These are phyloP conservation scores for Leishmania lainsoni DNA, from an alignment of 208 protist genomes.

Conservation along the genomic window DNA sequence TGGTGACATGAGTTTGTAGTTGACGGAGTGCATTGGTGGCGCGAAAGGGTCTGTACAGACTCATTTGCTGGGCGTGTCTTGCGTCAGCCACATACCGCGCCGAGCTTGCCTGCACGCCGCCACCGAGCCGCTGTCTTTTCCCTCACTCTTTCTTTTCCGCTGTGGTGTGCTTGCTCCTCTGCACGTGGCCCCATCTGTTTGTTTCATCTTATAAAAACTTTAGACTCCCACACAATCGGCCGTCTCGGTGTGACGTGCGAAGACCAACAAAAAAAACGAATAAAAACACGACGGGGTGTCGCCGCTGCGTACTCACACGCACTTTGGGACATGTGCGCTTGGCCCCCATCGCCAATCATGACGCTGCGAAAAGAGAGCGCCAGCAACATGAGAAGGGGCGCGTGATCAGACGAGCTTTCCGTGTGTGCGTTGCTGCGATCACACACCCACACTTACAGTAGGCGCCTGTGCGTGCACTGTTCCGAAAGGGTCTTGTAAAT, in stretches of 20 bases:
- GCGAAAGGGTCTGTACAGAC: neutral
- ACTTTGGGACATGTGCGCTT: neutral
- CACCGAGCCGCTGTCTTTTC: neutral
- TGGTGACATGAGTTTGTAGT: conserved; percentile 91
- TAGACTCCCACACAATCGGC: neutral
- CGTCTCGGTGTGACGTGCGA: neutral
- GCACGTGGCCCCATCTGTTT: neutral
- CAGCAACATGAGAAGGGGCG: neutral
- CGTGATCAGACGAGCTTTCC: neutral
- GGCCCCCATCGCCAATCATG: neutral
- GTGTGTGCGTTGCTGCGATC: too few species aligned
- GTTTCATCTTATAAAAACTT: neutral
- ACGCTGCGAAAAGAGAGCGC: neutral
- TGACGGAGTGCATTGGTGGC: neutral
- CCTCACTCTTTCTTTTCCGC: neutral
- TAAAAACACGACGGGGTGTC: neutral
- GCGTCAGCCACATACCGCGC: neutral
- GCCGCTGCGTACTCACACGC: neutral
- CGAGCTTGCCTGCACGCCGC: neutral
- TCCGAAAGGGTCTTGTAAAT: neutral
- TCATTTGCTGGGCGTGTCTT: neutral
- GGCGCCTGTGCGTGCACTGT: neutral
- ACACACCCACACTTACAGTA: neutral
- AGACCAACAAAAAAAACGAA: neutral
- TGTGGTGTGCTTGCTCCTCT: neutral